These are phyloP conservation scores for Gossypium bickii DNA, from an alignment of 345 rosid species.

Conservation along the genomic window DNA sequence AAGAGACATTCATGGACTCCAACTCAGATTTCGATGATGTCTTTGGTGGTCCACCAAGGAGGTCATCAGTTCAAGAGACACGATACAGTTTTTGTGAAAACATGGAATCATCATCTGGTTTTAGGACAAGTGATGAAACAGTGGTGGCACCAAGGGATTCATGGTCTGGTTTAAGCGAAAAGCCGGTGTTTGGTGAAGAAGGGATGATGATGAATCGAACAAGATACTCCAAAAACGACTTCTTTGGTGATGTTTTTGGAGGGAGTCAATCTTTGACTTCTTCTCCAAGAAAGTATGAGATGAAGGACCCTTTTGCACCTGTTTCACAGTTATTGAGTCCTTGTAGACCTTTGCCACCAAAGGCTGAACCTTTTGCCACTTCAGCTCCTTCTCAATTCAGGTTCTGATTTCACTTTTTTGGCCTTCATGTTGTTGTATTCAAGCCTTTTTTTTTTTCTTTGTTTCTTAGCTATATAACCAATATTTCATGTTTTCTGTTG, in stretches of 20 bases:
- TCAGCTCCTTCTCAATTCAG: conserved; percentile 63
- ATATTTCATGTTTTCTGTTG: neutral
- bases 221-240: conserved; percentile 37
- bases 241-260: conserved; percentile 70
- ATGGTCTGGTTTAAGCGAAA: conserved; percentile 43
- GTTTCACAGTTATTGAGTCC: conserved; percentile 67
- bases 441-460: neutral
- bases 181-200: conserved; percentile 78
- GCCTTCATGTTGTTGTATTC: neutral
- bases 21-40: conserved; percentile 68
- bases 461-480: neutral
- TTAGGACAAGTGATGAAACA: conserved; percentile 22
- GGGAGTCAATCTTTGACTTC: conserved; percentile 42
- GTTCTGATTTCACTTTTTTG: conserved; percentile 29
- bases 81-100: conserved; percentile 41
- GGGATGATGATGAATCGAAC: conserved; percentile 28
- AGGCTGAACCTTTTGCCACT: conserved; percentile 42
- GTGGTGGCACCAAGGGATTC: conserved; percentile 19
- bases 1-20: conserved; percentile 19
- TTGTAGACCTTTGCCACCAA: conserved; percentile 39
- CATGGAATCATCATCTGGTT: conserved; percentile 21
- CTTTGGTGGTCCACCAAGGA: conserved; percentile 83
- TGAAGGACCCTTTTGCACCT: conserved; percentile 42
- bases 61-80: conserved; percentile 44
- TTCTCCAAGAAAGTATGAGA: conserved; percentile 44